Evolutionary conservation across 2,329 filamentous ascomycete genomes (phyloP), one percentile per base, ranked within the genome.

Genomic region (Fusarium mundagurra): DNA sequence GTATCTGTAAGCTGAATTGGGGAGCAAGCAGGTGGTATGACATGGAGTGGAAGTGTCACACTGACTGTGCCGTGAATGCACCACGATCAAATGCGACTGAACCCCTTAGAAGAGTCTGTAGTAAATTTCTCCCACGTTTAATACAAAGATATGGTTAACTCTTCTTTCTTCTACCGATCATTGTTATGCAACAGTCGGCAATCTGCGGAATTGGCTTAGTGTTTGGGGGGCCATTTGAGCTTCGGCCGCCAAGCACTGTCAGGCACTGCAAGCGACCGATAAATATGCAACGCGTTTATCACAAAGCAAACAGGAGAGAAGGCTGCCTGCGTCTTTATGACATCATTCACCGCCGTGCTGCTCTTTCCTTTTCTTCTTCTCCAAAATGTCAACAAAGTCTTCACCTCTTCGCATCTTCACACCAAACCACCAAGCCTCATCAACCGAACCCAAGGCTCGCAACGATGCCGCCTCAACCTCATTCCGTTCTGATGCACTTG

Each of bases 241-340:
- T 1, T n/a, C 3, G 34, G 20, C 24, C 2, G 20, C 8, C 3
- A 16, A 10, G 34, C 51, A 55, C 24, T 55, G 24, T 6, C 6
- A 18, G 24, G 51, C 51, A 41, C 24, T 41, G 51, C 11, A n/a
- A 29, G 34, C 34, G 1, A 13, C 24, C 16, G 14, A n/a, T 0
- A 41, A 31, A 55, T 20, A 3, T 2, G 27, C 6, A 22, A 8
- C 8, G 6, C 16, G 6, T 55, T 29, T 14, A 3, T 16, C 5
- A 18, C 0, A 4, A 8, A n/a, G 8, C 1, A 6, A 29, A 1
- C 1, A 1, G 6, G 9, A 14, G 8, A 5, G 6, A n/a, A 14
- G 11, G 3, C 8, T 29, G 4, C 11, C 24, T 4, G 8, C 34
- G 0, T 13, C 3, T 14, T 7, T 8, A 13, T 55, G 27, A 55